phyloP scores from a whole-genome alignment of 306 rosid genomes.

The Begonia fuchsioides region DNA sequence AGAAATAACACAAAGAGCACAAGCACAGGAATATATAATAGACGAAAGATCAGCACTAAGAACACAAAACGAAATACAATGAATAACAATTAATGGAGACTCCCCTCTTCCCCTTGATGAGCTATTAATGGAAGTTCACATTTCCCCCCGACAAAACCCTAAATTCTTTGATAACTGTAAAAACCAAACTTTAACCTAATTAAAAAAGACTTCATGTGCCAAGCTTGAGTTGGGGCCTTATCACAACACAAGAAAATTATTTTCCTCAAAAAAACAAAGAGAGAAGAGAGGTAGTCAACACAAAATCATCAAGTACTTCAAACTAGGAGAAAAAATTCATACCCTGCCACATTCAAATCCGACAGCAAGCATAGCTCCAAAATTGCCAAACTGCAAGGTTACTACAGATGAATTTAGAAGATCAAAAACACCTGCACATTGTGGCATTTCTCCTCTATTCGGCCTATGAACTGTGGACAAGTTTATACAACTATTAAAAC shows the following conservation, averaged over 20 bases:
- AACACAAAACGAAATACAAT: no score
- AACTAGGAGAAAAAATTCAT: conserved; percentile 11
- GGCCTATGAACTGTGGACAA: conserved; percentile 35
- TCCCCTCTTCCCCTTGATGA: no score
- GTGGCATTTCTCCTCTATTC: conserved; percentile 41
- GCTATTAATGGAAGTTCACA: no score
- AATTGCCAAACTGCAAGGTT: conserved; percentile 39
- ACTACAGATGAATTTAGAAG: conserved; percentile 44
- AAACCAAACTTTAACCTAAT: no score
- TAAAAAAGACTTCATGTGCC: no score
- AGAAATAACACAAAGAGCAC: no score
- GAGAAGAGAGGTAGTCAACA: not conserved
- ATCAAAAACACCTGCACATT: conserved; percentile 49
- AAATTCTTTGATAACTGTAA: no score
- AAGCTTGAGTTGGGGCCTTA: no score
- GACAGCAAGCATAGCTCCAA: conserved; percentile 47
- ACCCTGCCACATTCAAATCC: conserved; percentile 80
- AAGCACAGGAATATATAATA: no score
- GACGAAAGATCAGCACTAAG: no score
- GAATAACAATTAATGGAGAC: no score
- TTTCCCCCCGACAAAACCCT: no score
- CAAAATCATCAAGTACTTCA: not conserved
- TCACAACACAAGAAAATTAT: not conserved
- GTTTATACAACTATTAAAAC: conserved; percentile 13
- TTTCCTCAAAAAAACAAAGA: not conserved